A percentile compares a stretch with the other conserved stretches of the same genome.
These are phyloP conservation scores for Mycena capillaripes DNA, from an alignment of 768 basidiomycete species.

Conservation along the genomic window DNA sequence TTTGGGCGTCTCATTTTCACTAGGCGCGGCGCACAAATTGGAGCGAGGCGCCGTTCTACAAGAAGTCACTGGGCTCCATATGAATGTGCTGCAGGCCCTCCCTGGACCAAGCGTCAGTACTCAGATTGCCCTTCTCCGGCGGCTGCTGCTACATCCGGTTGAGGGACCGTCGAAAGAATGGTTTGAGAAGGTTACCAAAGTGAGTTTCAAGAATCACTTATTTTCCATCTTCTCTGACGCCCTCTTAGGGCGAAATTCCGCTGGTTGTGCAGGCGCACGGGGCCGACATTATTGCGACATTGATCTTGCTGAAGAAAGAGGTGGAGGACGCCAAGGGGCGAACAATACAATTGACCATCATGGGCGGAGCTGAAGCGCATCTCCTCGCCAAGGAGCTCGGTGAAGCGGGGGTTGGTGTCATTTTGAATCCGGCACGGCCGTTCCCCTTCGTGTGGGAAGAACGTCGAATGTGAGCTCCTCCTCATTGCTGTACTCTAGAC, in stretches of 20 bases:
- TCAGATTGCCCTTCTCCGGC: conserved; percentile 82
- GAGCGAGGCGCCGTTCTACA: conserved; percentile 74
- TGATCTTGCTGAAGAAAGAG: conserved; percentile 47
- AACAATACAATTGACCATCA: conserved; percentile 69
- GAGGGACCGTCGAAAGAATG: conserved; percentile 56
- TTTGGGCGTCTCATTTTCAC: conserved; percentile 75
- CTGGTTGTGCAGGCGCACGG: conserved; percentile 82
- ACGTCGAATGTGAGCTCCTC: conserved; percentile 67
- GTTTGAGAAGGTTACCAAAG: conserved; percentile 62
- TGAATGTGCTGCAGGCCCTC: conserved; percentile 68
- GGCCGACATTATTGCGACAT: conserved; percentile 84
- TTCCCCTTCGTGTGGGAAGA: conserved; percentile 84
- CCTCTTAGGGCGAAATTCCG: conserved; percentile 69
- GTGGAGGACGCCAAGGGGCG: conserved; percentile 62
- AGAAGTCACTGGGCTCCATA: conserved; percentile 74
- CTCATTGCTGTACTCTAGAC: conserved; percentile 2
- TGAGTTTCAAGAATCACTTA: conserved; percentile 35
- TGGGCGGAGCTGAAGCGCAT: conserved; percentile 77
- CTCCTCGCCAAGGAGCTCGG: conserved; percentile 78
- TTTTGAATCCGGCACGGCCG: conserved; percentile 70
- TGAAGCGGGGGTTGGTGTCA: conserved; percentile 60
- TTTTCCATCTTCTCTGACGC: background rate
- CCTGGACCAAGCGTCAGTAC: conserved; percentile 76
- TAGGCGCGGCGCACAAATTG: conserved; percentile 72
- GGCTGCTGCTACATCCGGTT: conserved; percentile 65